Conservation (phyloP, 2,329 filamentous ascomycete genomes). For the Clonostachys sp. region DNA sequence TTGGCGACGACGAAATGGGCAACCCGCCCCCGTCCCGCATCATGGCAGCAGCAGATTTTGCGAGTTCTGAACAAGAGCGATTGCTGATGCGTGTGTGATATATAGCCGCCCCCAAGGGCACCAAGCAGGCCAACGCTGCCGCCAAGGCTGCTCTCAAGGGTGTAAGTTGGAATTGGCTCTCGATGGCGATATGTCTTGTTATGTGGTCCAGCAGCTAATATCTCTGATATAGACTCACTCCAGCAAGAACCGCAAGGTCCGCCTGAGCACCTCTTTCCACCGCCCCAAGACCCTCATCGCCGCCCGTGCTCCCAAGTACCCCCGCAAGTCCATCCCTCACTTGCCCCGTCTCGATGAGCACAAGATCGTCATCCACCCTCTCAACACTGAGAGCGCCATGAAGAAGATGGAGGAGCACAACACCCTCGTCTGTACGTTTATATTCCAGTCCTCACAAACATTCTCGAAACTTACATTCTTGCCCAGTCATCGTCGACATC, state of each 20-base stretch:
- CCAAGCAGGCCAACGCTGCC: slow-evolving; percentile 88
- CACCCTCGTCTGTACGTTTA: slow-evolving; percentile 69
- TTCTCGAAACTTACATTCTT: no score
- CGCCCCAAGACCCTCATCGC: slow-evolving; percentile 93
- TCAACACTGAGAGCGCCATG: slow-evolving; percentile 99
- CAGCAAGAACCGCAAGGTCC: slow-evolving; percentile 90
- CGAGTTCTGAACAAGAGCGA: slow-evolving; percentile 68
- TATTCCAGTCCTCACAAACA: no score
- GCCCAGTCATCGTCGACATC: slow-evolving; percentile 75
- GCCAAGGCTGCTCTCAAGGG: slow-evolving; percentile 95
- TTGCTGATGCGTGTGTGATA: slow-evolving; percentile 60
- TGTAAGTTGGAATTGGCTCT: slow-evolving; percentile 56
- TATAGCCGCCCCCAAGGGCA: slow-evolving; percentile 57
- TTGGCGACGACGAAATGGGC: slow-evolving; percentile 1
- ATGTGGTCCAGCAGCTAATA: slow-evolving; percentile 2
- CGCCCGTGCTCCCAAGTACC: slow-evolving; percentile 90
- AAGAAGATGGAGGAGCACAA: slow-evolving; percentile 99
- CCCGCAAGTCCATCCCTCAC: slow-evolving; percentile 89
- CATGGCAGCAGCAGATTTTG: slow-evolving; percentile 71
- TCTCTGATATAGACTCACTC: slow-evolving; percentile 36
- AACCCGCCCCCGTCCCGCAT: slow-evolving; percentile 29
- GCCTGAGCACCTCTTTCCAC: slow-evolving; percentile 93
- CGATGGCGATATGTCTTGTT: not conserved
- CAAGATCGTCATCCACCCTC: slow-evolving; percentile 95
- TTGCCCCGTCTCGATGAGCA: slow-evolving; percentile 90